Percentiles rank a stretch among this genome's conserved stretches.
phyloP scores from a whole-genome alignment of 2,329 filamentous ascomycete genomes.

The Leptographium flavum region DNA sequence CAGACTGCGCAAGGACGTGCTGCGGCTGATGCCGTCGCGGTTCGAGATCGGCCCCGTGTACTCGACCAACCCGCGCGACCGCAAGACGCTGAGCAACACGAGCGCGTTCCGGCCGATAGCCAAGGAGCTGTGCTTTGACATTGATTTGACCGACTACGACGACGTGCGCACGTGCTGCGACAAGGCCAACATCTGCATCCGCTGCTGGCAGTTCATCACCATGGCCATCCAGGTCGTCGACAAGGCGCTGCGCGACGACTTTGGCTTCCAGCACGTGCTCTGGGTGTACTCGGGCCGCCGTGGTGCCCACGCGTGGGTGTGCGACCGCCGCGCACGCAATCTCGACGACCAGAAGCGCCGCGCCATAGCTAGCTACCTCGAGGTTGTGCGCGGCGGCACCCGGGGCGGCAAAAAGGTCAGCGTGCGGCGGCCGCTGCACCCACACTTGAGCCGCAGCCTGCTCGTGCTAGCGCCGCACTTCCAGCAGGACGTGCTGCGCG shows the following conservation, averaged over 20 bases:
- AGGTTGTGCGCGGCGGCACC: constrained; percentile 74
- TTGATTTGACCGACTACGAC: constrained; percentile 98
- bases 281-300: constrained; percentile 97
- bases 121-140: constrained; percentile 97
- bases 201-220: constrained; percentile 94
- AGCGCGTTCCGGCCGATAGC: constrained; percentile 72
- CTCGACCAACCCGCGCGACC: constrained; percentile 80
- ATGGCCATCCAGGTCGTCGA: constrained; percentile 96
- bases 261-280: constrained; percentile 91
- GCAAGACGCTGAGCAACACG: constrained; percentile 71
- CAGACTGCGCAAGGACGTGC: constrained; percentile 78
- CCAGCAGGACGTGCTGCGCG: constrained; percentile 62
- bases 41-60: constrained; percentile 99
- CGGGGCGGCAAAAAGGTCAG: constrained; percentile 82
- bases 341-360: constrained; percentile 78
- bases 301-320: constrained; percentile 97
- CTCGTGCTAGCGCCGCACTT: constrained; percentile 77
- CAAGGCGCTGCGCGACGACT: constrained; percentile 75
- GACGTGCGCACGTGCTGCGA: constrained; percentile 90
- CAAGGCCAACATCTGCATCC: constrained; percentile 82
- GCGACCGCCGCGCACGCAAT: constrained; percentile 70
- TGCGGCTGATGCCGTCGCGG: constrained; percentile 75
- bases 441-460: constrained; percentile 77
- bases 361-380: constrained; percentile 78
- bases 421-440: constrained; percentile 70